These are phyloP conservation scores for Ricinus communis DNA, from an alignment of 345 rosid species.

Conservation along the genomic window DNA sequence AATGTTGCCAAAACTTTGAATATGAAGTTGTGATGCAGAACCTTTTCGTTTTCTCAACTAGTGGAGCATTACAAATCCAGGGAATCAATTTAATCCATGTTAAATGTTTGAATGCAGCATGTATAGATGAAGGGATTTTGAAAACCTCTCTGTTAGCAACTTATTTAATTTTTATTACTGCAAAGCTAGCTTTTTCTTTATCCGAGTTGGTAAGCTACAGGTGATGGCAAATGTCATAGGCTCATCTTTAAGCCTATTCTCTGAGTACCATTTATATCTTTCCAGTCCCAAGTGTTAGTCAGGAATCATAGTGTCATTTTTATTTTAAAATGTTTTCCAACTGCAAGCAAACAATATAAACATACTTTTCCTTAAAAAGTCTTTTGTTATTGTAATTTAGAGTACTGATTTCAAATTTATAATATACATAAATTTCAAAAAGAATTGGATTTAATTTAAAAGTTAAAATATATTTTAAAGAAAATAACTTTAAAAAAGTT, in stretches of 20 bases:
- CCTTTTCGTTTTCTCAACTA: neutral
- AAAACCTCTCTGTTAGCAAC: neutral
- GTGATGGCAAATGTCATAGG: neutral
- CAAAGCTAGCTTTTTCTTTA: neutral
- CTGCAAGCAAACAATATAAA: too few relatives aligned
- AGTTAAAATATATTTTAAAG: too few relatives aligned
- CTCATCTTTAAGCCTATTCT: neutral
- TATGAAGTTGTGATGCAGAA: constrained; percentile 1
- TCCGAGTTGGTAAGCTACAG: neutral
- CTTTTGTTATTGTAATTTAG: too few relatives aligned
- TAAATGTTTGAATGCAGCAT: neutral
- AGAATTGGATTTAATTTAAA: too few relatives aligned
- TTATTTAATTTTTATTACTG: too few relatives aligned
- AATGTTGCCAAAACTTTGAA: neutral
- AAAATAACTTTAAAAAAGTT: too few relatives aligned
- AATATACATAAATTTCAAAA: too few relatives aligned
- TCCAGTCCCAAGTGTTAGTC: too few relatives aligned
- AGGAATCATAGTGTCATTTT: too few relatives aligned
- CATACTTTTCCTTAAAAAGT: too few relatives aligned
- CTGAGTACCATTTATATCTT: neutral
- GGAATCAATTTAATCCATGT: neutral
- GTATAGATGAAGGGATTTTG: neutral
- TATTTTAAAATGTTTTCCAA: too few relatives aligned
- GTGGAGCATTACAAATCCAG: neutral
- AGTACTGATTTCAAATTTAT: too few relatives aligned